Base-by-base conservation (phyloP, 371 early-diverging fungal species). In the Sporodiniella umbellata region DNA sequence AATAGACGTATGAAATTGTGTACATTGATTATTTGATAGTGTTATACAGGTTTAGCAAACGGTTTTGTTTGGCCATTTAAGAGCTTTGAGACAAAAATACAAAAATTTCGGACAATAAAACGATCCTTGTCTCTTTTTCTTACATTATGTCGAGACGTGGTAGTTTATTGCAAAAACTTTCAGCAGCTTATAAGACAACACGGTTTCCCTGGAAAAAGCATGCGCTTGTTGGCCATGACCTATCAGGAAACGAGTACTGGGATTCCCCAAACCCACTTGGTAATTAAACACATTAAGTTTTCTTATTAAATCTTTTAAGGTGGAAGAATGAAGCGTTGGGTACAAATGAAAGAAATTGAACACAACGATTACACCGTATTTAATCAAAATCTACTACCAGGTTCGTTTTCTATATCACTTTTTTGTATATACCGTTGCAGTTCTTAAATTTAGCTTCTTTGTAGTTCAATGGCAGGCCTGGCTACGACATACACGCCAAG, bases 391-490 rank as follows among this genome's bases (percentile, higher is more conserved):
- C 72, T 70, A 51, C 57, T 77, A 56, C 78, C 79, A 59, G 85
- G 78, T 84, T 79, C 24, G 25, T n/a, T n/a, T n/a, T n/a, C n/a
- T n/a, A n/a, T n/a, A n/a, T n/a, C n/a, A n/a, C n/a, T n/a, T n/a
- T n/a, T n/a, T n/a, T n/a, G n/a, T n/a, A n/a, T n/a, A n/a, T n/a
- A n/a, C n/a, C n/a, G n/a, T n/a, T n/a, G n/a, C n/a, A n/a, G n/a
- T n/a, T n/a, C n/a, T n/a, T n/a, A n/a, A n/a, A n/a, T n/a, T n/a
- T n/a, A n/a, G n/a, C n/a, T n/a, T n/a, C n/a, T 33, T 69, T 33
- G 54, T 65, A 73, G 80, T 85, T 4, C 86, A 86, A 67, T 88
- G 88, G 88, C 81, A 81, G 42, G 64, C 86, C 37, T 88, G 88
- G 88, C 65, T 88, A 50, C 62, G 86, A 48, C 84, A 86, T 45